Evolutionary conservation across 192 early-diverging fungal species (phyloP).

Genomic region (Coemansia guatemalensis): DNA sequence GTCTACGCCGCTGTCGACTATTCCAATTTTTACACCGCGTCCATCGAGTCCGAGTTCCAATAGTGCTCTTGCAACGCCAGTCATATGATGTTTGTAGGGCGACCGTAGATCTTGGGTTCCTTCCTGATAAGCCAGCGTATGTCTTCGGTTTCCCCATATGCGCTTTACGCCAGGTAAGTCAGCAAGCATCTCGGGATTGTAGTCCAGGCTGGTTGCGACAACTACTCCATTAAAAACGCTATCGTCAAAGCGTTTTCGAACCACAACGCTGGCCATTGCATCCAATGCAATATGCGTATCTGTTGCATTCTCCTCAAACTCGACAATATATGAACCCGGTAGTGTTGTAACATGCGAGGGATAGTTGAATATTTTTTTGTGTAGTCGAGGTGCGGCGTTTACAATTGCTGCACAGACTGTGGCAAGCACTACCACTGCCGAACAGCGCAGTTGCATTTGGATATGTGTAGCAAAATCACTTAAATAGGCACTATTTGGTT

Average conservation of each 20-base stretch:
- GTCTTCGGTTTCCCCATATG: constrained; percentile 23
- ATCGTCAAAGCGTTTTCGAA: constrained; percentile 5
- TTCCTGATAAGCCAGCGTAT: constrained; percentile 2
- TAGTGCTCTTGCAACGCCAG: constrained; percentile 55
- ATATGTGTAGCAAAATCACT: too few relatives aligned
- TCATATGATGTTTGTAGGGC: constrained; percentile 40
- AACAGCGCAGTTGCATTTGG: too few relatives aligned
- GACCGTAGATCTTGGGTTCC: not conserved
- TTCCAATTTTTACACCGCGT: constrained; percentile 61
- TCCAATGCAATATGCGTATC: constrained; percentile 5
- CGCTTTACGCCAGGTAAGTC: constrained; percentile 23
- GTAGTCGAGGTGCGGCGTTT: not conserved
- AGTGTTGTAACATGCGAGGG: constrained; percentile 16
- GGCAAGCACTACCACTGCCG: too few relatives aligned
- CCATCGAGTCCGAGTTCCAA: constrained; percentile 56
- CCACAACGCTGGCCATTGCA: constrained; percentile 8
- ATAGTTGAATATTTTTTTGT: constrained; percentile 14
- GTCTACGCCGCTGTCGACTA: constrained; percentile 68
- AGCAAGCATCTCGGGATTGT: constrained; percentile 10
- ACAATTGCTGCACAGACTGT: not conserved
- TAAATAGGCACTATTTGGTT: too few relatives aligned
- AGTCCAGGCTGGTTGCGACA: constrained; percentile 11
- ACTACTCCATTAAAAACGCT: constrained; percentile 17
- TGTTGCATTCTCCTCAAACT: constrained; percentile 18
- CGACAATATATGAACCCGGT: constrained; percentile 29